Percentiles rank a stretch among this genome's conserved stretches.
These are phyloP conservation scores for Solanum arcanum DNA, from an alignment of 257 asterid species.

Conservation along the genomic window DNA sequence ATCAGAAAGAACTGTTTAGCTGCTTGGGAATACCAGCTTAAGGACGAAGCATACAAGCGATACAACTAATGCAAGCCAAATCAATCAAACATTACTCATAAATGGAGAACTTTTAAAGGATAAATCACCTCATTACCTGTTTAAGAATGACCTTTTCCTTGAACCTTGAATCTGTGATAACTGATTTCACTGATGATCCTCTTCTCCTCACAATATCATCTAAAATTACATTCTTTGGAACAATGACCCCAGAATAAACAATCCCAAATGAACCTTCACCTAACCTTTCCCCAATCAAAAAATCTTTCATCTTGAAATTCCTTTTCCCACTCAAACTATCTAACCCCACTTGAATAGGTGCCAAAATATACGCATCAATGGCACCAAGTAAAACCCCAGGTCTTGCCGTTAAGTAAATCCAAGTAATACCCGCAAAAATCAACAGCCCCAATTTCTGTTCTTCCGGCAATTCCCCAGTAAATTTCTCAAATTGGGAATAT, in stretches of 20 bases:
- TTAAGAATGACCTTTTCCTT: constrained; percentile 87
- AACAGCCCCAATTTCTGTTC: constrained; percentile 43
- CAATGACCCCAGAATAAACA: constrained; percentile 76
- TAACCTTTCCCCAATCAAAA: constrained; percentile 61
- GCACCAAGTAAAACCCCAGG: constrained; percentile 92
- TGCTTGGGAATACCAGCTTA: background rate
- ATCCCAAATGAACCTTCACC: constrained; percentile 95
- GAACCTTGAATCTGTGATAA: constrained; percentile 28
- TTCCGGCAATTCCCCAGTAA: constrained; percentile 38
- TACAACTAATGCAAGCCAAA: background rate
- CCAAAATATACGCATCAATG: constrained; percentile 68
- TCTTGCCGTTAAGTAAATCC: constrained; percentile 87
- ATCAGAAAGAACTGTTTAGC: background rate
- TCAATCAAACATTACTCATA: background rate
- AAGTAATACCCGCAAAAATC: constrained; percentile 42
- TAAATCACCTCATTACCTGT: constrained; percentile 34
- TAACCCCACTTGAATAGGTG: constrained; percentile 67
- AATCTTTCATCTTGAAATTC: constrained; percentile 56
- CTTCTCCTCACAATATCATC: constrained; percentile 32
- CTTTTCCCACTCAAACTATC: constrained; percentile 72
- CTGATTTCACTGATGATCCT: constrained; percentile 23
- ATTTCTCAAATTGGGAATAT: constrained; percentile 25
- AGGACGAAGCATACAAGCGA: background rate
- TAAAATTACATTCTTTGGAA: constrained; percentile 54
- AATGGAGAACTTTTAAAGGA: background rate